Evolutionary conservation across 1,284 basidiomycete genomes (phyloP).

Genomic region (Prillingera fragicola): DNA sequence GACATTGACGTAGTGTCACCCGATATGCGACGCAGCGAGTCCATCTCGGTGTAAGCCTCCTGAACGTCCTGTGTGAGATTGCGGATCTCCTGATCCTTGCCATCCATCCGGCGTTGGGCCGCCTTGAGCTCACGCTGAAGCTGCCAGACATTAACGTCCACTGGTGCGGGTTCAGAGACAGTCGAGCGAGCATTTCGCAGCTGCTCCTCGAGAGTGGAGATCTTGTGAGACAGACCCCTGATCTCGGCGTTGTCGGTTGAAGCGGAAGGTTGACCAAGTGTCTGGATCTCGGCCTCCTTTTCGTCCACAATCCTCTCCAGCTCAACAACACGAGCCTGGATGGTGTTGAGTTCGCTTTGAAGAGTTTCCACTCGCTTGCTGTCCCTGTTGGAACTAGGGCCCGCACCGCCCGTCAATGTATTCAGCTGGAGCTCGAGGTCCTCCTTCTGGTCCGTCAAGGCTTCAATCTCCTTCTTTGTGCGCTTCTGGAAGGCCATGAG

Average conservation of each 20-base stretch:
- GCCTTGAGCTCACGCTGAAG: constrained; percentile 25
- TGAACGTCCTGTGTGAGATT: constrained; percentile 10
- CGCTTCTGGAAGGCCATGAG: constrained; percentile 40
- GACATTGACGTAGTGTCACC: too few relatives aligned
- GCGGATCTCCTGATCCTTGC: constrained; percentile 4
- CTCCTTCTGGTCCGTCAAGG: constrained; percentile 33
- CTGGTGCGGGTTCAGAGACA: not conserved
- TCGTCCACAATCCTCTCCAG: constrained; percentile 3
- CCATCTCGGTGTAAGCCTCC: constrained; percentile 20
- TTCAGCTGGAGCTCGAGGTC: constrained; percentile 43
- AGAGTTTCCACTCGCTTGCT: constrained; percentile 31
- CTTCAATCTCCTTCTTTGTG: constrained; percentile 30
- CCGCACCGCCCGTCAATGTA: constrained; percentile 15
- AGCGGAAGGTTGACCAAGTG: not conserved
- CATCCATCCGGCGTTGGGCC: constrained; percentile 20
- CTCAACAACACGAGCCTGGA: not conserved
- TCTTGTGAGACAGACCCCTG: constrained; percentile 6
- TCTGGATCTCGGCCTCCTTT: constrained; percentile 7
- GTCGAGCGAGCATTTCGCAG: constrained; percentile 9
- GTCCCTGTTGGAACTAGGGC: constrained; percentile 12
- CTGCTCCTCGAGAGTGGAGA: constrained; percentile 20
- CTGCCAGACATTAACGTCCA: constrained; percentile 12
- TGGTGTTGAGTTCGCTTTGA: constrained; percentile 1
- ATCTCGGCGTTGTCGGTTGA: not conserved
- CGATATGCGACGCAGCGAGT: constrained; percentile 14